Conservation (phyloP, 352 stramenopile genomes). For the Phytophthora melonis region DNA sequence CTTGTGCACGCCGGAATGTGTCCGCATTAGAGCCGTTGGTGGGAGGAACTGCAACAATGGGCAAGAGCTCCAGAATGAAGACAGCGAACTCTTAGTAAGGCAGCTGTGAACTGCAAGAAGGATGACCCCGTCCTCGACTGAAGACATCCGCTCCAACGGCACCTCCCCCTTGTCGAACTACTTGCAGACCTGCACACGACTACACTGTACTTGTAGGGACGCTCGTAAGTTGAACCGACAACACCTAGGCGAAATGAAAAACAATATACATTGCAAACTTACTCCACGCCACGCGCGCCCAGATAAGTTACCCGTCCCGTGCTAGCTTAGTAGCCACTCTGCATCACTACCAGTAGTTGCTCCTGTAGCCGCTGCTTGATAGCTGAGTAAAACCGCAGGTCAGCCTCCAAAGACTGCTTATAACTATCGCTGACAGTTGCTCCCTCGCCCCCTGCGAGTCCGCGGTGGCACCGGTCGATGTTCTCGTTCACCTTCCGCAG, state of each 20-base stretch:
- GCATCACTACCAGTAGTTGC: constrained; percentile 77
- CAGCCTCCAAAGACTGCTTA: constrained; percentile 64
- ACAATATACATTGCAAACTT: constrained; percentile 18
- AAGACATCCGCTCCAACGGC: background rate
- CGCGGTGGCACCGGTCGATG: constrained; percentile 69
- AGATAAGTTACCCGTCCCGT: constrained; percentile 35
- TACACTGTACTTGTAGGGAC: too few species aligned
- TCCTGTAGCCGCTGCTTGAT: constrained; percentile 83
- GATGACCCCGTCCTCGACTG: background rate
- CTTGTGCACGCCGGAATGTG: background rate
- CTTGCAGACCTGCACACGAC: background rate
- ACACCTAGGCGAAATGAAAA: constrained; percentile 7
- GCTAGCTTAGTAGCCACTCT: constrained; percentile 56
- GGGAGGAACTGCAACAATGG: constrained; percentile 4
- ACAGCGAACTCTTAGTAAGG: background rate
- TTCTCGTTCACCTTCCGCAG: constrained; percentile 77
- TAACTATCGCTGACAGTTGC: constrained; percentile 62
- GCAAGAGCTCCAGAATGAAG: constrained; percentile 1
- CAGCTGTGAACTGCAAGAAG: background rate
- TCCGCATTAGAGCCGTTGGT: constrained; percentile 17
- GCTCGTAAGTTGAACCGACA: background rate
- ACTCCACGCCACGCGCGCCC: constrained; percentile 12
- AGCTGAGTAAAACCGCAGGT: constrained; percentile 74
- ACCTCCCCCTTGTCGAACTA: background rate
- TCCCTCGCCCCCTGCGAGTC: constrained; percentile 50